Percentiles rank a stretch among this genome's conserved stretches.
These are phyloP conservation scores for Neoconidiobolus thromboides DNA, from an alignment of 371 early-diverging fungal species.

Conservation along the genomic window DNA sequence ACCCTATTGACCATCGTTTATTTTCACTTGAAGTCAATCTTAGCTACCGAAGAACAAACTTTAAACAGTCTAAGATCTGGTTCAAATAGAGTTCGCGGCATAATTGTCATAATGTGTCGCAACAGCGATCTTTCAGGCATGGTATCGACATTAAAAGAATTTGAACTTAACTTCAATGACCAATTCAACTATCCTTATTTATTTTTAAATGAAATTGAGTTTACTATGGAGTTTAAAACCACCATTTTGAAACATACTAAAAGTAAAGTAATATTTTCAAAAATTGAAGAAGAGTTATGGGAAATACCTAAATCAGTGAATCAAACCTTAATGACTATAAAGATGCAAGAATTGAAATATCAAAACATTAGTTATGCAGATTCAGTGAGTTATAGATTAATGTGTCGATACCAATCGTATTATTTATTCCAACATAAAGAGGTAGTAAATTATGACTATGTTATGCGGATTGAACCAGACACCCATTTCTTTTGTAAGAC, in stretches of 20 bases:
- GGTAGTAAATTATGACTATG: slow-evolving; percentile 61
- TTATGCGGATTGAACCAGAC: slow-evolving; percentile 92
- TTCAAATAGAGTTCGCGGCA: too few relatives aligned
- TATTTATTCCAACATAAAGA: slow-evolving; percentile 78
- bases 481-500: slow-evolving; percentile 77
- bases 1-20: too few relatives aligned
- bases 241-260: slow-evolving; percentile 30
- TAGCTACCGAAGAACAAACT: too few relatives aligned
- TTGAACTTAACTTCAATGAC: slow-evolving; percentile 70
- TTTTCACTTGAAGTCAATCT: too few relatives aligned
- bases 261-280: slow-evolving; percentile 23
- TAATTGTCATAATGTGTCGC: too few relatives aligned
- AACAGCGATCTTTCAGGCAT: too few relatives aligned
- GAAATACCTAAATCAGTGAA: slow-evolving; percentile 46
- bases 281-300: slow-evolving; percentile 47
- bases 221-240: slow-evolving; percentile 43
- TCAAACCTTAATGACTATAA: slow-evolving; percentile 23
- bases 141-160: slow-evolving; percentile 9
- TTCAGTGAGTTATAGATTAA: slow-evolving; percentile 73
- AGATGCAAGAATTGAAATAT: slow-evolving; percentile 30
- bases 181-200: slow-evolving; percentile 80
- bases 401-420: slow-evolving; percentile 83
- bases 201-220: slow-evolving; percentile 67
- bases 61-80: too few relatives aligned
- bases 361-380: slow-evolving; percentile 61